phyloP scores from a whole-genome alignment of 257 asterid species.

The Fraxinus excelsior region DNA sequence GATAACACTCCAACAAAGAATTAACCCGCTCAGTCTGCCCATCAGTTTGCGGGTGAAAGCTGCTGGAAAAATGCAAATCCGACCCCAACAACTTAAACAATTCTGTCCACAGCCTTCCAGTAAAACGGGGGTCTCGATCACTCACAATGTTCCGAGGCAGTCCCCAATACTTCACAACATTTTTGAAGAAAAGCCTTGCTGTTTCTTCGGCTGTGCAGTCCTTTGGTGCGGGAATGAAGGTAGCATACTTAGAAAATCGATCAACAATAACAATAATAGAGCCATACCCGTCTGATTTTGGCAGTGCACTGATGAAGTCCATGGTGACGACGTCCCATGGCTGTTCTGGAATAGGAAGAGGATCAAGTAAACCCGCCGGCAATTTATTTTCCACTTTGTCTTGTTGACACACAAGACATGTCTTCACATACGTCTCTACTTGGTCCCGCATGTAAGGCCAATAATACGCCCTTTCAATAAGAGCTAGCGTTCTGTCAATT shows the following conservation, averaged over 20 bases:
- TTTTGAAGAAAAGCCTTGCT: background rate
- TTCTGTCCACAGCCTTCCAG: too few species aligned
- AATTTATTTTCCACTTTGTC: too few species aligned
- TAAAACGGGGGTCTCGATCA: background rate
- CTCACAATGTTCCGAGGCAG: background rate
- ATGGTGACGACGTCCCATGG: background rate
- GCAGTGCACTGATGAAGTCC: background rate
- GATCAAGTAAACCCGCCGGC: too few species aligned
- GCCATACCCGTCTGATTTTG: background rate
- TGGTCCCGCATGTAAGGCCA: too few species aligned
- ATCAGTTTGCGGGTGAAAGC: background rate
- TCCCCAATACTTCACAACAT: background rate
- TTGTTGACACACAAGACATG: too few species aligned
- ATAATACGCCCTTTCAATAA: too few species aligned
- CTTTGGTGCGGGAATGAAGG: background rate
- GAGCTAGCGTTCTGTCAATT: too few species aligned
- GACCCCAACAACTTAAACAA: background rate
- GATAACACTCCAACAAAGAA: too few species aligned
- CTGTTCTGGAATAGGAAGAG: too few species aligned
- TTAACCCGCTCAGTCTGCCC: too few species aligned
- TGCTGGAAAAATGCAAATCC: background rate
- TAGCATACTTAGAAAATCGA: background rate
- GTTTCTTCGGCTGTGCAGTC: background rate
- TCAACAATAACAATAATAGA: background rate
- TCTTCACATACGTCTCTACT: too few species aligned